phyloP scores from a whole-genome alignment of 192 early-diverging fungal species.

The Dimargaris xerosporica region DNA sequence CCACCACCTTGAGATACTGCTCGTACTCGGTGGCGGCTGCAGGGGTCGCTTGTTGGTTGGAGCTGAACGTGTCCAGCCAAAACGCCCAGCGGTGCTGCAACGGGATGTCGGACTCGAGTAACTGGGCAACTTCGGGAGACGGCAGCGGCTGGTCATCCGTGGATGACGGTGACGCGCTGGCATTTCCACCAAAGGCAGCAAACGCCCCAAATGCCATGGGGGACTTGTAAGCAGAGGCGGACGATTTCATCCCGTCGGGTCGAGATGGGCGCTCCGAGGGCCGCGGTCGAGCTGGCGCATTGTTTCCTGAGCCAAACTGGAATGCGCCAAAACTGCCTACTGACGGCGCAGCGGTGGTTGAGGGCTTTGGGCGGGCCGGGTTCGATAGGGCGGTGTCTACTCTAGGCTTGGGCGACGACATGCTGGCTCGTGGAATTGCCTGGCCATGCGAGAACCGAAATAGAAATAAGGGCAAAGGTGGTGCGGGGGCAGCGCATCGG shows the following conservation, averaged over 20 bases:
- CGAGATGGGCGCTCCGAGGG: neutral
- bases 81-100: slow-evolving; percentile 10
- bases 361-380: too few relatives aligned
- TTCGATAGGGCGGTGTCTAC: too few relatives aligned
- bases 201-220: neutral
- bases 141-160: too few relatives aligned
- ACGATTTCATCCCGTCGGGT: neutral
- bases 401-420: too few relatives aligned
- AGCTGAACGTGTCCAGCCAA: slow-evolving; percentile 11
- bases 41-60: slow-evolving; percentile 11
- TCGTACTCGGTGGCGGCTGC: slow-evolving; percentile 32
- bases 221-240: neutral
- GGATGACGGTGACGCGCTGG: neutral
- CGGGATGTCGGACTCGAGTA: neutral
- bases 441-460: too few relatives aligned
- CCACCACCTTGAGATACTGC: slow-evolving; percentile 26
- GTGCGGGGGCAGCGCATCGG: too few relatives aligned
- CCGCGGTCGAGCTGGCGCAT: neutral
- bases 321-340: neutral
- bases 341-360: too few relatives aligned
- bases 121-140: neutral
- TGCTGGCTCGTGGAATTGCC: too few relatives aligned
- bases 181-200: neutral
- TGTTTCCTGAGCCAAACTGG: neutral
- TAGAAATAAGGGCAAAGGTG: too few relatives aligned